Percentiles rank a stretch among this genome's conserved stretches.
Conservation (phyloP, 768 basidiomycete genomes). For the Boletus tomentosulus region DNA sequence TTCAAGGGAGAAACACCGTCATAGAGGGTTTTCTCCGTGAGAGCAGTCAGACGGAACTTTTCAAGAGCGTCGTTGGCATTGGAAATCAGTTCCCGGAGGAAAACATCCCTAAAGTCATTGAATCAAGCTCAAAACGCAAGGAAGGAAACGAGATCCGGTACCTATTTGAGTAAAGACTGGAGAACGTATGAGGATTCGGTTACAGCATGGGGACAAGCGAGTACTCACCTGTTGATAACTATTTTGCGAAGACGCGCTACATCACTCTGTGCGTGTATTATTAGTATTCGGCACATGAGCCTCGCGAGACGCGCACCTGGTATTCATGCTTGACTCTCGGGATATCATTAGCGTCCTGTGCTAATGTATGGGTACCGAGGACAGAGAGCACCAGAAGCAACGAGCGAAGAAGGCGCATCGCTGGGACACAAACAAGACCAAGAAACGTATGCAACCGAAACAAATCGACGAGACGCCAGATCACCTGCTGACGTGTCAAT, state of each 20-base stretch:
- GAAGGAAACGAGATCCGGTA: constrained; percentile 25
- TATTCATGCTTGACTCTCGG: constrained; percentile 63
- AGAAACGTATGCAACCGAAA: background rate
- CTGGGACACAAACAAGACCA: constrained; percentile 4
- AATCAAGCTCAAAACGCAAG: constrained; percentile 1
- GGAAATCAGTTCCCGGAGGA: constrained; percentile 86
- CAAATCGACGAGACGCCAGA: background rate
- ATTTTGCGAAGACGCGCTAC: constrained; percentile 90
- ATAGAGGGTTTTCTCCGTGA: constrained; percentile 73
- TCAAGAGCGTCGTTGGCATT: constrained; percentile 97
- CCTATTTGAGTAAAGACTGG: constrained; percentile 81
- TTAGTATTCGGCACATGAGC: background rate
- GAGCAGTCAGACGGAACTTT: constrained; percentile 80
- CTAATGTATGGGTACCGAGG: constrained; percentile 42
- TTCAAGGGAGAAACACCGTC: constrained; percentile 74
- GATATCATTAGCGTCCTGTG: constrained; percentile 41
- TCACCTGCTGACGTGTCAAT: constrained; percentile 50
- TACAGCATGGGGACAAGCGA: background rate
- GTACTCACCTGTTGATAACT: constrained; percentile 76
- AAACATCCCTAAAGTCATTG: constrained; percentile 57
- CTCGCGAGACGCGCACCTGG: constrained; percentile 46
- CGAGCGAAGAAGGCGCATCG: constrained; percentile 58
- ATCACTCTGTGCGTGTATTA: constrained; percentile 60
- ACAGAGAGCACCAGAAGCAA: constrained; percentile 46
- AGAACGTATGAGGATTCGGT: constrained; percentile 14